A percentile compares a stretch with the other conserved stretches of the same genome.
Conservation (phyloP, 345 rosid species). For the Luvunga scandens region DNA sequence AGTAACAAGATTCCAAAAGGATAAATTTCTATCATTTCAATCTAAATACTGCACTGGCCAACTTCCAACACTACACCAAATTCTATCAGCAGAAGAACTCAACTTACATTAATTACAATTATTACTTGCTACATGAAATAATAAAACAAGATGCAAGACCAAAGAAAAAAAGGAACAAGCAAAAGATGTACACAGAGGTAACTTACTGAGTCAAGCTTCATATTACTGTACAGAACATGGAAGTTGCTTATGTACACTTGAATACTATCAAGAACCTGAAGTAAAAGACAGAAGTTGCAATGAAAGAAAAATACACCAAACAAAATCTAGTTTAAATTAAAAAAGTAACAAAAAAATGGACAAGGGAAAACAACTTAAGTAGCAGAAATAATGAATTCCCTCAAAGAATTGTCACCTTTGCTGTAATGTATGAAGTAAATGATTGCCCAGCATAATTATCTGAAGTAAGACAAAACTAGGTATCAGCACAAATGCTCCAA, state of each 20-base stretch:
- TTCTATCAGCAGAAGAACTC: not conserved
- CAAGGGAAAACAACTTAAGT: not conserved
- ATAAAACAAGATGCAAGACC: not conserved
- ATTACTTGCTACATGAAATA: not conserved
- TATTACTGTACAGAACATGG: slow-evolving; percentile 58
- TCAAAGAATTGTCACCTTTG: slow-evolving; percentile 54
- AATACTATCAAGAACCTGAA: slow-evolving; percentile 82
- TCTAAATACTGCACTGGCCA: not conserved
- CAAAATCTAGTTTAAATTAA: not conserved
- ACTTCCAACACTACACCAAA: not conserved
- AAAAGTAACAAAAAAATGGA: slow-evolving; percentile 1
- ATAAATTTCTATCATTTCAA: not conserved
- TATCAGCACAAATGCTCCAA: not conserved
- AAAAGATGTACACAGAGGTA: not conserved
- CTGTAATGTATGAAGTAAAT: slow-evolving; percentile 67
- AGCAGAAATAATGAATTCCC: slow-evolving; percentile 3
- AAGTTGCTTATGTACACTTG: slow-evolving; percentile 79
- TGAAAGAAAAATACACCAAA: not conserved
- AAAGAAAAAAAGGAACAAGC: not conserved
- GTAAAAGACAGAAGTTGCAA: slow-evolving; percentile 5
- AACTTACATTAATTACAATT: not conserved
- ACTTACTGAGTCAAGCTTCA: slow-evolving; percentile 57
- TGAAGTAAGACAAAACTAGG: slow-evolving; percentile 29
- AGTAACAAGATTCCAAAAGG: not conserved
- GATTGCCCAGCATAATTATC: slow-evolving; percentile 75